Evolutionary conservation across 1,139 yeast species (phyloP).

Genomic region (Wickerhamomyces sp.): DNA sequence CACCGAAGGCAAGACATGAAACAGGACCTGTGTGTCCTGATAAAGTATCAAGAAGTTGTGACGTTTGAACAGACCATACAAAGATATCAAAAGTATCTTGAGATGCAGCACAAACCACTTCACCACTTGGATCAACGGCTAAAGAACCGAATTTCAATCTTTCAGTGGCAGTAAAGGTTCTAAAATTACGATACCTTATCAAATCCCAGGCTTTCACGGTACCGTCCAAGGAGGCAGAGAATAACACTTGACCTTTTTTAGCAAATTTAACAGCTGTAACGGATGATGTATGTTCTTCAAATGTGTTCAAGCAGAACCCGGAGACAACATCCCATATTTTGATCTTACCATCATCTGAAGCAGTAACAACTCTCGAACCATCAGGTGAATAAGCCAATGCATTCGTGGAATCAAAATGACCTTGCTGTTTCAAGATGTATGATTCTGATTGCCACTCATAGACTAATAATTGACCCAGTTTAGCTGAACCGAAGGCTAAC

Average conservation of each 20-base stretch:
- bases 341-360: conserved; percentile 94
- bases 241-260: conserved; percentile 79
- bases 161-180: conserved; percentile 89
- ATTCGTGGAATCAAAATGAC: conserved; percentile 90
- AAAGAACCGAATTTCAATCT: conserved; percentile 82
- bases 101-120: conserved; percentile 93
- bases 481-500: conserved; percentile 92
- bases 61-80: conserved; percentile 97
- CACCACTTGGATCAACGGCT: conserved; percentile 98
- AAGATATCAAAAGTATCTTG: conserved; percentile 85
- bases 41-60: conserved; percentile 80
- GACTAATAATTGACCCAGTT: conserved; percentile 87
- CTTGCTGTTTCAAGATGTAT: conserved; percentile 91
- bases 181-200: conserved; percentile 85
- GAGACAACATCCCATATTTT: conserved; percentile 94
- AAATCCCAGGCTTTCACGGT: conserved; percentile 97
- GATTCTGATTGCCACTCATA: conserved; percentile 99
- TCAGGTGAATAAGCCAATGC: conserved; percentile 88
- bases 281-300: conserved; percentile 84
- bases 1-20: conserved; percentile 81
- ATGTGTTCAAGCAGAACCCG: conserved; percentile 90
- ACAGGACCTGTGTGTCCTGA: conserved; percentile 97
- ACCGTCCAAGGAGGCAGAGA: conserved; percentile 91
- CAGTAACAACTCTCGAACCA: conserved; percentile 88
- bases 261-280: conserved; percentile 89